phyloP scores from a whole-genome alignment of 306 rosid species.

The Fagus sylvatica region DNA sequence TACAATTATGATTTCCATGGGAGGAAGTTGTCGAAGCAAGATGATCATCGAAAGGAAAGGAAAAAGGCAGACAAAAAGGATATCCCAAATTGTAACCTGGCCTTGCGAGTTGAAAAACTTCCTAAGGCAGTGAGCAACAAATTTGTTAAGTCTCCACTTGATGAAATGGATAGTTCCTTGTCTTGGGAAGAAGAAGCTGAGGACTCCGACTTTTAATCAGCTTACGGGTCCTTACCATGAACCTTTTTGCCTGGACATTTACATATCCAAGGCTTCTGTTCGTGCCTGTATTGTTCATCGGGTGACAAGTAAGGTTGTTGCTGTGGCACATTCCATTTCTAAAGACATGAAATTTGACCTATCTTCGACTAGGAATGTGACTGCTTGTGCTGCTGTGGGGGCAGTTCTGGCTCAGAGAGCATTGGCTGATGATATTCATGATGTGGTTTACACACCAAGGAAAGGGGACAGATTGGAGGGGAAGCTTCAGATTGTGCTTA shows the following conservation, averaged over 20 bases:
- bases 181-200: conserved; percentile 52
- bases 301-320: conserved; percentile 78
- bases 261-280: conserved; percentile 79
- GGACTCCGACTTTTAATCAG: conserved; percentile 73
- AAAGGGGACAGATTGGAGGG: conserved; percentile 80
- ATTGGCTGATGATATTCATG: conserved; percentile 82
- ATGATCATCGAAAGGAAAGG: conserved; percentile 28
- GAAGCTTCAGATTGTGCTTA: conserved; percentile 58
- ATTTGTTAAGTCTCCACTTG: conserved; percentile 3
- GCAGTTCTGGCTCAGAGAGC: conserved; percentile 82
- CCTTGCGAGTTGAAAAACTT: conserved; percentile 33
- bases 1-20: conserved; percentile 67
- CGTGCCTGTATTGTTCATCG: conserved; percentile 85
- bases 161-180: conserved; percentile 25
- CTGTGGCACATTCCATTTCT: conserved; percentile 86
- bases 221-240: conserved; percentile 81
- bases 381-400: conserved; percentile 88
- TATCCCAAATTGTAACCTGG: conserved; percentile 11
- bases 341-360: conserved; percentile 80
- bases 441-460: conserved; percentile 76
- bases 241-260: conserved; percentile 89
- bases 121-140: conserved; percentile 29
- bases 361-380: conserved; percentile 61
- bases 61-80: conserved; percentile 31
- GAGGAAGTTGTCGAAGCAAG: conserved; percentile 55